phyloP scores from a whole-genome alignment of 352 stramenopile species.

The Pythium volutum region DNA sequence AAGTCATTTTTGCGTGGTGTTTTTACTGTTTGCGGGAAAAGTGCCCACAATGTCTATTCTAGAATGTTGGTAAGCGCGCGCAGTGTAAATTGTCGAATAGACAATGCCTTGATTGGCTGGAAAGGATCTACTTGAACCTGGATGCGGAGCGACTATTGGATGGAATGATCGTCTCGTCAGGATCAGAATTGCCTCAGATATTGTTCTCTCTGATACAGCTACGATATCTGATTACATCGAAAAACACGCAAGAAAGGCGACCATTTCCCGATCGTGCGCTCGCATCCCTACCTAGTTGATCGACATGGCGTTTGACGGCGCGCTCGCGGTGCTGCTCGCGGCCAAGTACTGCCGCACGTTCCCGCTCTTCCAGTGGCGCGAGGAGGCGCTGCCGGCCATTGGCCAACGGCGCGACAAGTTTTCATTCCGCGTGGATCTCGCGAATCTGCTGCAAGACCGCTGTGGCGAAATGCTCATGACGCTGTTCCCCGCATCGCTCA shows the following conservation, averaged over 20 bases:
- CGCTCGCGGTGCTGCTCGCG: conserved; percentile 68
- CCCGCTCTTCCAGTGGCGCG: conserved; percentile 66
- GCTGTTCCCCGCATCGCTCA: conserved; percentile 50
- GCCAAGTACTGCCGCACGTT: conserved; percentile 70
- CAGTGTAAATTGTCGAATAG: conserved; percentile 4
- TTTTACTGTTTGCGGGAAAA: no score
- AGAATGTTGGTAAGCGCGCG: background rate
- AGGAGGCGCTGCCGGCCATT: conserved; percentile 61
- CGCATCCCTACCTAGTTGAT: background rate
- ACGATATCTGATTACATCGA: conserved; percentile 11
- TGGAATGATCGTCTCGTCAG: background rate
- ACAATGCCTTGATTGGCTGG: conserved; percentile 6
- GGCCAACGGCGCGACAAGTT: conserved; percentile 61
- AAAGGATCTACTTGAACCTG: conserved; percentile 11
- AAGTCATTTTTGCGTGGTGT: no score
- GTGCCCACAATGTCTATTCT: background rate
- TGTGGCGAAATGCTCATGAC: conserved; percentile 60
- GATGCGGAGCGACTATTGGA: background rate
- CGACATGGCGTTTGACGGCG: conserved; percentile 40
- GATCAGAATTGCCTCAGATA: background rate
- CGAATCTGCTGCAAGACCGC: conserved; percentile 55
- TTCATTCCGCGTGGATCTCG: conserved; percentile 66
- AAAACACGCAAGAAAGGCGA: conserved; percentile 3
- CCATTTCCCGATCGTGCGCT: background rate
- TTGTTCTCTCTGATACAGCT: background rate